Base-by-base conservation (phyloP, 2,329 filamentous ascomycete genomes). In the Chaetoscypha palmicola region DNA sequence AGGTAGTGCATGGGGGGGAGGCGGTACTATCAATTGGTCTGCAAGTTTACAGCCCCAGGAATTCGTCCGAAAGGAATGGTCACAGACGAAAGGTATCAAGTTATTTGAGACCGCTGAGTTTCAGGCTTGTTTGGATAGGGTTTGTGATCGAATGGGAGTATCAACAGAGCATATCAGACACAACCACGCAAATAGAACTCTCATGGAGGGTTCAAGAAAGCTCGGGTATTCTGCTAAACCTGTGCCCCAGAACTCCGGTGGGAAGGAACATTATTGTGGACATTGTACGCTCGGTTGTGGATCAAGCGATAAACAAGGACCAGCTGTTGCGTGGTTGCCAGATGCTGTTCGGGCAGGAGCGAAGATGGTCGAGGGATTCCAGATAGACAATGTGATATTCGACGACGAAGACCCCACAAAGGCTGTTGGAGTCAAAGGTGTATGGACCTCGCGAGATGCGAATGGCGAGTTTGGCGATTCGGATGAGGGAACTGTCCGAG, bases 61-160 rank as follows among this genome's bases (percentile, higher is more conserved):
- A 20, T 85, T 73, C 51, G 86, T 95, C 1, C 77, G 89, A 3
- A 70, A 78, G 53, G 87, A 95, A 64, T 96, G 91, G 90, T 81
- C 86, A 0, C 69, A 76, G 39, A 64, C 70, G 37, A 57, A 66
- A 12, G 80, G 81, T 0, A 68, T 96, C 19, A 72, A 76, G 0
- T 83, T 94, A 56, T 94, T 94, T 61, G 79, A 77, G 0, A 81
- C 81, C 0, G 62, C 72, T 0, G 80, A 82, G 16, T 96, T 83
- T 57, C 88, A 95, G 60, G 72, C 76, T n/a, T 85, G 76, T 43
- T 65, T 94, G 16, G 87, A 95, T 59, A 76, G 81, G 7, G 85
- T 96, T 1, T 92, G 83, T 61, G 69, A 79, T 3, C 76, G 78
- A 7, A 89, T 94, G 79, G 88, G 89, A 20, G 86, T 86, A 11